Evolutionary conservation across 2,329 filamentous ascomycete species (phyloP).

Genomic region (Claviceps maximensis): DNA sequence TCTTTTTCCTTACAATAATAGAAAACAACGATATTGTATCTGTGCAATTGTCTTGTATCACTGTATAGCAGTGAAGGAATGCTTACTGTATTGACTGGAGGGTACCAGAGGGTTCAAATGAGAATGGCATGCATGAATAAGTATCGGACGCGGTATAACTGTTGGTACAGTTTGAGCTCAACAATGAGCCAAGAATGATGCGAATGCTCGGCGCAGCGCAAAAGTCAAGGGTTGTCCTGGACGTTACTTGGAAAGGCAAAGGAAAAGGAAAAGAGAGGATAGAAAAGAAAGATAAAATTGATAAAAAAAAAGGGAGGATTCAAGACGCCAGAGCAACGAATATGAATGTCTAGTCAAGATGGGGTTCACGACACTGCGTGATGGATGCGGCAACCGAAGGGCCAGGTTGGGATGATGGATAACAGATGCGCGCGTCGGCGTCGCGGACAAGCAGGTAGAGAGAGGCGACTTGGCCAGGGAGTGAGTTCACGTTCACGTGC

Average conservation of each 20-base stretch:
- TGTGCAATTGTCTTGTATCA: not conserved
- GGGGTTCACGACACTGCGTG: conserved; percentile 2
- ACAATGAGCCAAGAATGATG: not conserved
- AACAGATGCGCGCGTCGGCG: conserved; percentile 7
- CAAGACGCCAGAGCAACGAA: not conserved
- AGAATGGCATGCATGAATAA: conserved; percentile 1
- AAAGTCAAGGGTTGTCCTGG: not conserved
- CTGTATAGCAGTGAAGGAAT: not conserved
- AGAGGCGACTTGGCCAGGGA: not conserved
- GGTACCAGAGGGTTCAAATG: not conserved
- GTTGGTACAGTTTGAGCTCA: not conserved
- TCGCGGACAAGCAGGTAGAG: conserved; percentile 5
- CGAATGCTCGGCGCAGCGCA: not conserved
- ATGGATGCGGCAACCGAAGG: conserved; percentile 1
- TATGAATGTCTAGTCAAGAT: not conserved
- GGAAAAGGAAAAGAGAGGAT: not conserved
- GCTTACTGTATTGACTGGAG: not conserved
- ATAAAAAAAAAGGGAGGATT: not conserved
- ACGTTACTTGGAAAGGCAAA: not conserved
- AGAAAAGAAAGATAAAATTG: not conserved
- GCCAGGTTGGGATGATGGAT: conserved; percentile 5
- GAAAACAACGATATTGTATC: not conserved
- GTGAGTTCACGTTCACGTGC: conserved; percentile 4
- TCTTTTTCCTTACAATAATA: too few species aligned
- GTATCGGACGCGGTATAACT: not conserved